Evolutionary conservation across 2,329 filamentous ascomycete species (phyloP).

Genomic region (Calonectria pseudoreteaudii): DNA sequence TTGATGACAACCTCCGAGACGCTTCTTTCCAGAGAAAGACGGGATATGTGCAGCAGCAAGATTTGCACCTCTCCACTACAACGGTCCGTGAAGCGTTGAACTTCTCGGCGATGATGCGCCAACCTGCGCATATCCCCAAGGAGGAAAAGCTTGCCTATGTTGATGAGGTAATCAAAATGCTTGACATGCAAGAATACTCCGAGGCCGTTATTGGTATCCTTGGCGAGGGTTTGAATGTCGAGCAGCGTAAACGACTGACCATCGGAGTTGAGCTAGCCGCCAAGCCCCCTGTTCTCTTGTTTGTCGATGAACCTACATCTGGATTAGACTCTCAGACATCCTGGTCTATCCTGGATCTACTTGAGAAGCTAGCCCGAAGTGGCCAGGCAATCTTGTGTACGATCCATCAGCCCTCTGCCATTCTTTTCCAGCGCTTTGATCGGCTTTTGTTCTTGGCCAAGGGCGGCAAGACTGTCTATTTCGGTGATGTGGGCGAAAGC

Average conservation of each 20-base stretch:
- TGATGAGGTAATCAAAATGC: conserved; percentile 77
- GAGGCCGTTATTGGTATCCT: conserved; percentile 71
- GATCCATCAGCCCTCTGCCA: conserved; percentile 63
- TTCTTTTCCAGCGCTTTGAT: conserved; percentile 65
- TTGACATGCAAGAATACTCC: conserved; percentile 72
- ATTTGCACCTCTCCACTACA: conserved; percentile 82
- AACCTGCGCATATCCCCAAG: conserved; percentile 74
- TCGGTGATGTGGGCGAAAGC: conserved; percentile 70
- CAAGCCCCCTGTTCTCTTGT: conserved; percentile 66
- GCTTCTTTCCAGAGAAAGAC: conserved; percentile 87
- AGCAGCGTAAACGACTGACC: conserved; percentile 68
- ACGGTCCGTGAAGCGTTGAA: conserved; percentile 86
- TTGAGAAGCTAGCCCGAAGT: conserved; percentile 66
- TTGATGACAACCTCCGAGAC: conserved; percentile 73
- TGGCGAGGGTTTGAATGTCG: conserved; percentile 68
- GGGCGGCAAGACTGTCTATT: conserved; percentile 74
- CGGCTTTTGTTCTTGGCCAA: conserved; percentile 69
- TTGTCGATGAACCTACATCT: conserved; percentile 68
- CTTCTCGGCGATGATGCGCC: conserved; percentile 86
- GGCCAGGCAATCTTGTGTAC: conserved; percentile 63
- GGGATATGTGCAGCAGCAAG: conserved; percentile 89
- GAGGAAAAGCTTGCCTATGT: conserved; percentile 85
- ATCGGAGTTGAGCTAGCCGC: conserved; percentile 68
- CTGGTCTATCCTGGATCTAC: conserved; percentile 68
- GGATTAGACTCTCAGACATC: conserved; percentile 71